These are phyloP conservation scores for Exophiala xenobiotica DNA, from an alignment of 2,329 filamentous ascomycete genomes.

Conservation along the genomic window DNA sequence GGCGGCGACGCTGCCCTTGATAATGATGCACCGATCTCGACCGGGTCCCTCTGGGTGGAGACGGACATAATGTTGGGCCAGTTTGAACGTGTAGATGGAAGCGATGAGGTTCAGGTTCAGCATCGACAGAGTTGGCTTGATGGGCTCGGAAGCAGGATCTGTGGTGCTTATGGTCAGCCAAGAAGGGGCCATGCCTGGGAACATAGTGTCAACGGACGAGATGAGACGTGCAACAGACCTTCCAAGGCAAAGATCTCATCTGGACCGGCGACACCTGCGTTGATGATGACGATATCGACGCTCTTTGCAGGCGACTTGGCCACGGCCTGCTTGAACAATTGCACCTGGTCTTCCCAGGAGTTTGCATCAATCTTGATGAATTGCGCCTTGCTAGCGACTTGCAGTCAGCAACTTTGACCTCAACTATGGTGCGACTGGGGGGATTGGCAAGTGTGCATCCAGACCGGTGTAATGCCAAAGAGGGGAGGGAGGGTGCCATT, in stretches of 20 bases:
- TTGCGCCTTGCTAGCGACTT: slow-evolving; percentile 9
- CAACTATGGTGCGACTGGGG: not conserved
- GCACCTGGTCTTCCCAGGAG: slow-evolving; percentile 46
- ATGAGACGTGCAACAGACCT: slow-evolving; percentile 1
- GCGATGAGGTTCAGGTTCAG: slow-evolving; percentile 45
- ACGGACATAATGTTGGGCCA: slow-evolving; percentile 49
- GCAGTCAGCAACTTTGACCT: not conserved
- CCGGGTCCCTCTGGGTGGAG: slow-evolving; percentile 21
- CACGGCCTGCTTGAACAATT: slow-evolving; percentile 43
- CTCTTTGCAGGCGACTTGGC: slow-evolving; percentile 38
- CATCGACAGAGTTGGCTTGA: slow-evolving; percentile 45
- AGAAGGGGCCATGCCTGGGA: slow-evolving; percentile 40
- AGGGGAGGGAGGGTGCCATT: not conserved
- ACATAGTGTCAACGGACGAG: not conserved
- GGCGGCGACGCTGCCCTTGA: slow-evolving; percentile 36
- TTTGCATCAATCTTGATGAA: slow-evolving; percentile 46
- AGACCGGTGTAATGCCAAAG: not conserved
- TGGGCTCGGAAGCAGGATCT: slow-evolving; percentile 36
- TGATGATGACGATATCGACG: slow-evolving; percentile 42
- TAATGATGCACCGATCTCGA: slow-evolving; percentile 29
- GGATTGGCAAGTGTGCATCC: not conserved
- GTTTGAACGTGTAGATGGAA: slow-evolving; percentile 47
- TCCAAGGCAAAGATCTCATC: slow-evolving; percentile 39
- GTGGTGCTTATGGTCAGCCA: slow-evolving; percentile 34
- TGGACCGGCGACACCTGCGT: slow-evolving; percentile 37